A percentile compares a stretch with the other conserved stretches of the same genome.
These are phyloP conservation scores for Phialophora chinensis DNA, from an alignment of 2,329 filamentous ascomycete genomes.

Conservation along the genomic window DNA sequence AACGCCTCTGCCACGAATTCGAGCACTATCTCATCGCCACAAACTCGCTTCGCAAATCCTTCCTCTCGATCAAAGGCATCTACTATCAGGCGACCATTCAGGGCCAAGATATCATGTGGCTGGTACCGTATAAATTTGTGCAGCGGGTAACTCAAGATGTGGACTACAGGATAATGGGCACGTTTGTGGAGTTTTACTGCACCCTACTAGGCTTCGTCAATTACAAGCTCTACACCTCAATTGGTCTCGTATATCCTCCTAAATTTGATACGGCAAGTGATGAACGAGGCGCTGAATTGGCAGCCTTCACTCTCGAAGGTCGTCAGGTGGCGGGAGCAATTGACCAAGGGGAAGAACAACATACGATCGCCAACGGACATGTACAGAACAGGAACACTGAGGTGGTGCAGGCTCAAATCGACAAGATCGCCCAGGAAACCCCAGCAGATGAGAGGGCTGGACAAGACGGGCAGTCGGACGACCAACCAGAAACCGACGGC, in stretches of 20 bases:
- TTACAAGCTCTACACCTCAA: constrained; percentile 87
- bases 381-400: constrained; percentile 63
- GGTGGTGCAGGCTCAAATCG: constrained; percentile 71
- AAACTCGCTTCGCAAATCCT: constrained; percentile 90
- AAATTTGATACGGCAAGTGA: constrained; percentile 89
- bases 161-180: constrained; percentile 99
- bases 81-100: constrained; percentile 99
- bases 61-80: constrained; percentile 98
- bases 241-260: constrained; percentile 92
- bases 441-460: constrained; percentile 51
- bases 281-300: constrained; percentile 85
- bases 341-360: constrained; percentile 59
- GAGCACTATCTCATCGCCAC: constrained; percentile 96
- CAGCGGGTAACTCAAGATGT: constrained; percentile 92
- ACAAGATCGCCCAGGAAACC: constrained; percentile 56
- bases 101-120: constrained; percentile 94
- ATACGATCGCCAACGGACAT: constrained; percentile 60
- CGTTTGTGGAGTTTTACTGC: constrained; percentile 98
- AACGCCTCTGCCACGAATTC: constrained; percentile 91
- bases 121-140: constrained; percentile 97
- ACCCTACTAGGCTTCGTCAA: constrained; percentile 95
- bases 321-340: constrained; percentile 60
- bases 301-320: constrained; percentile 87
- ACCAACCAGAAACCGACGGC: constrained; percentile 50
- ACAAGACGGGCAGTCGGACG: constrained; percentile 51